Conservation (phyloP, 31 red algal species). For the Endocladia muricata region DNA sequence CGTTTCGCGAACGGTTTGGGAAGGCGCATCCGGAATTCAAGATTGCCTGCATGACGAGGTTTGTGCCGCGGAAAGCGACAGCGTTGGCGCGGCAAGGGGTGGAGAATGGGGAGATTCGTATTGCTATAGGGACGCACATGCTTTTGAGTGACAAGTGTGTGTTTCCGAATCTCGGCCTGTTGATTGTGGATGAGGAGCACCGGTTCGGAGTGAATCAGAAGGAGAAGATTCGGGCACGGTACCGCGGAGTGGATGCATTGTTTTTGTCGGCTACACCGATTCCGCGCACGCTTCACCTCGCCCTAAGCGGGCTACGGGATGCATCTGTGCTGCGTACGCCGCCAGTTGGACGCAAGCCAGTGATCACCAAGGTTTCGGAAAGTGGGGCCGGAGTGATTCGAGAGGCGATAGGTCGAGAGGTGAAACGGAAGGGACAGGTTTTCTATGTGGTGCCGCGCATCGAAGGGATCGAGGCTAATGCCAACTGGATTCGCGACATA, state of each 20-base stretch:
- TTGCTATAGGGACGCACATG: constrained; percentile 91
- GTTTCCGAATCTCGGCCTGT: constrained; percentile 70
- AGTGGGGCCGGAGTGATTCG: constrained; percentile 51
- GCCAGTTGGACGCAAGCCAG: constrained; percentile 76
- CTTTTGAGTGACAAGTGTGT: constrained; percentile 56
- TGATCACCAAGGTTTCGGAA: constrained; percentile 51
- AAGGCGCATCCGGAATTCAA: background rate
- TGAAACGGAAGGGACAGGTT: constrained; percentile 80
- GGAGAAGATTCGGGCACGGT: constrained; percentile 80
- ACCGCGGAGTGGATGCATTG: constrained; percentile 62
- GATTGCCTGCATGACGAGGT: constrained; percentile 69
- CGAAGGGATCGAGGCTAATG: constrained; percentile 70
- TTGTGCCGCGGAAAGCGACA: constrained; percentile 32
- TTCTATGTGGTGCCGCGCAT: constrained; percentile 96
- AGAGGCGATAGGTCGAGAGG: constrained; percentile 59
- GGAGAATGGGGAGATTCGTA: constrained; percentile 27
- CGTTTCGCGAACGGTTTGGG: constrained; percentile 67
- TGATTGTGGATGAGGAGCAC: constrained; percentile 99
- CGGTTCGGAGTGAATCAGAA: constrained; percentile 99
- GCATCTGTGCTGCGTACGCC: constrained; percentile 77
- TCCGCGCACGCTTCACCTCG: constrained; percentile 93
- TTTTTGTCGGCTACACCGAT: constrained; percentile 97
- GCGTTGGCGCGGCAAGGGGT: constrained; percentile 28
- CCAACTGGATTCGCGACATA: constrained; percentile 62
- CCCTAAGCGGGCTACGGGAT: constrained; percentile 88